phyloP scores from a whole-genome alignment of 148 eudicot genomes.

The Dysphania ambrosioides region DNA sequence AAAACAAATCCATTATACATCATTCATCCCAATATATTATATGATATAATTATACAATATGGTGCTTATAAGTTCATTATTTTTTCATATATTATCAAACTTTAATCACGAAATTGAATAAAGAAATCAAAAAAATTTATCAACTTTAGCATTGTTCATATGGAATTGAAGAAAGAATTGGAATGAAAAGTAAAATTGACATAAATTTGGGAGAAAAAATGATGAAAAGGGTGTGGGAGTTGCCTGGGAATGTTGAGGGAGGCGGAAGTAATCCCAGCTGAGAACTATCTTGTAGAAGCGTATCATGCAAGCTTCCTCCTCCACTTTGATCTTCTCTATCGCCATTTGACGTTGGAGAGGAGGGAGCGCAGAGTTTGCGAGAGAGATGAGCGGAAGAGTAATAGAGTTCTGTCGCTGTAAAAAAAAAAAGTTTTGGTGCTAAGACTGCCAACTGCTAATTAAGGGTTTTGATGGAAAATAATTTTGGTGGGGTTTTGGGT shows the following conservation, averaged over 20 bases:
- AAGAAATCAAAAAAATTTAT: not conserved
- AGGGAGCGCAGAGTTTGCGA: no score
- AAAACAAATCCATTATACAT: not conserved
- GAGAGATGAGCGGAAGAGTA: no score
- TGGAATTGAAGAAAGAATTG: not conserved
- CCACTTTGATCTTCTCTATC: slow-evolving; percentile 47
- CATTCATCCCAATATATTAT: no score
- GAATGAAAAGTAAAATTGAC: not conserved
- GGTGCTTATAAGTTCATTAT: no score
- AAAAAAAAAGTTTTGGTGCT: no score
- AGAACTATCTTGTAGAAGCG: slow-evolving; percentile 83
- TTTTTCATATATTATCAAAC: no score
- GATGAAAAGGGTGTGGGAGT: not conserved
- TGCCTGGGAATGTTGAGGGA: slow-evolving; percentile 48
- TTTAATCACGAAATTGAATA: not conserved
- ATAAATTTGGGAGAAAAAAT: not conserved
- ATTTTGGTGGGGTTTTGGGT: no score
- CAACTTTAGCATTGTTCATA: not conserved
- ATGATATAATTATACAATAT: no score
- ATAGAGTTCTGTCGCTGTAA: not conserved
- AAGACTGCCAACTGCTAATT: no score
- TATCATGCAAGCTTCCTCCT: slow-evolving; percentile 36
- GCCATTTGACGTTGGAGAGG: slow-evolving; percentile 34
- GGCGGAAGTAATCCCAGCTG: slow-evolving; percentile 73
- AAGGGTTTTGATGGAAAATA: no score